Evolutionary conservation across 2,329 filamentous ascomycete species (phyloP), one percentile per base, ranked within the genome.

Genomic region (Colletotrichum sojae): DNA sequence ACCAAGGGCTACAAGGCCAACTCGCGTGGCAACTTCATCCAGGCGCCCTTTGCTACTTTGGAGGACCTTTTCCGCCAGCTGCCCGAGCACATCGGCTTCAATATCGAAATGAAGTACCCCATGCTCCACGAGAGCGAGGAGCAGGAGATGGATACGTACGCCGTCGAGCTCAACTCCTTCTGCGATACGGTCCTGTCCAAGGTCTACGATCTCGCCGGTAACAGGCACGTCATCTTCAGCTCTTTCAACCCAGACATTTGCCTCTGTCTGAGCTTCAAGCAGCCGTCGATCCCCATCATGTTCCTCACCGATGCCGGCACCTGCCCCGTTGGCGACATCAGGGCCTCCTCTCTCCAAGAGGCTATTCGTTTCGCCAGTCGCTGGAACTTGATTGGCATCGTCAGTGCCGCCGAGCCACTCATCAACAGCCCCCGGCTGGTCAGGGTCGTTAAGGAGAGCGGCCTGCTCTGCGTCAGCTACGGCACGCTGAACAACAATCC

Each of bases 21-120:
- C 79, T 94, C 91, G 5, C 92, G 96, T 5, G 96, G 95, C 60
- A 94, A 94, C 77, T 97, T 97, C 75, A 98, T 99, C 75, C 95
- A 98, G 78, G 94, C 93, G 0, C 94, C 95, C 0, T 99, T 99
- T 81, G 95, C 95, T 8, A 99, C 96, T 0, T 85, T 99, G 5
- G 94, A 98, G 79, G 94, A 98, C 71, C 90, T 98, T 78, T 98
- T 99, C 83, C 88, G 89, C 75, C 91, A 95, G 76, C 83, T 99
- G 0, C 94, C 94, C 0, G 88, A 92, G 71, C 86, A 89, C 15
- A 92, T 97, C 22, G 95, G 96, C 15, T 99, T 99, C 87, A 98
- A 99, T 81, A 97, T 99, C 74, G 96, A 99, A 83, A 93, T 99
- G 88, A 98, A 99, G 82, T 99, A 99, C 78, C 96, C 96, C 5